phyloP scores from a whole-genome alignment of 768 basidiomycete genomes.

The Hortiboletus flavorubellus region DNA sequence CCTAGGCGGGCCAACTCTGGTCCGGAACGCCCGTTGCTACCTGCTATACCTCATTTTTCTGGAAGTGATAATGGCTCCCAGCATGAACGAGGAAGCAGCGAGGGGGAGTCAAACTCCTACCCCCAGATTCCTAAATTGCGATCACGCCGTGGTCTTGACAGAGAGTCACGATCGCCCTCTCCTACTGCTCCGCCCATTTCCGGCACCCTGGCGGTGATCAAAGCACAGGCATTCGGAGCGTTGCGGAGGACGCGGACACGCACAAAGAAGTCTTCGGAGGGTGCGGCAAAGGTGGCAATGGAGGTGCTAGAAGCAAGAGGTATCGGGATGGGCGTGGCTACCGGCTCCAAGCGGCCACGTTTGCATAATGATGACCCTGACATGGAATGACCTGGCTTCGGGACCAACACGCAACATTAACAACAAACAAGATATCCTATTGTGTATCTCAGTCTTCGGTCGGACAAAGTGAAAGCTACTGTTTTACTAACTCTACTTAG shows the following conservation, averaged over 20 bases:
- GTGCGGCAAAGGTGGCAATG: slow-evolving; percentile 68
- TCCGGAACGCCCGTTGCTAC: slow-evolving; percentile 47
- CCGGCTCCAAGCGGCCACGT: slow-evolving; percentile 42
- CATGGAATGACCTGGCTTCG: slow-evolving; percentile 27
- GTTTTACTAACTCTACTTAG: slow-evolving; percentile 32
- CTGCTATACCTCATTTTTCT: slow-evolving; percentile 45
- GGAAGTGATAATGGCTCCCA: slow-evolving; percentile 50
- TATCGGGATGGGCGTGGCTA: slow-evolving; percentile 49
- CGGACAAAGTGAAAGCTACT: slow-evolving; percentile 27
- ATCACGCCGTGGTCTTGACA: slow-evolving; percentile 46
- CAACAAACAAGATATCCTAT: slow-evolving; percentile 27
- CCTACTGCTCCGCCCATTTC: slow-evolving; percentile 52
- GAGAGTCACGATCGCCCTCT: slow-evolving; percentile 46
- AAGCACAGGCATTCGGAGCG: slow-evolving; percentile 86
- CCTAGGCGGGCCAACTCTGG: slow-evolving; percentile 46
- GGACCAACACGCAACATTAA: slow-evolving; percentile 14
- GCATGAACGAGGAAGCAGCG: slow-evolving; percentile 54
- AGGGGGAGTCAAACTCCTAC: slow-evolving; percentile 49
- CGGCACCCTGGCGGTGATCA: slow-evolving; percentile 85
- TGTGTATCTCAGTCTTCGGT: slow-evolving; percentile 24
- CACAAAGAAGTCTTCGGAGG: slow-evolving; percentile 69
- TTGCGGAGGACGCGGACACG: slow-evolving; percentile 74
- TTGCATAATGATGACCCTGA: slow-evolving; percentile 51
- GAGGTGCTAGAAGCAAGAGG: slow-evolving; percentile 82
- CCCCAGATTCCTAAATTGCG: slow-evolving; percentile 41